Conservation (phyloP, 148 eudicot species). For the Amaranthus cruentus region DNA sequence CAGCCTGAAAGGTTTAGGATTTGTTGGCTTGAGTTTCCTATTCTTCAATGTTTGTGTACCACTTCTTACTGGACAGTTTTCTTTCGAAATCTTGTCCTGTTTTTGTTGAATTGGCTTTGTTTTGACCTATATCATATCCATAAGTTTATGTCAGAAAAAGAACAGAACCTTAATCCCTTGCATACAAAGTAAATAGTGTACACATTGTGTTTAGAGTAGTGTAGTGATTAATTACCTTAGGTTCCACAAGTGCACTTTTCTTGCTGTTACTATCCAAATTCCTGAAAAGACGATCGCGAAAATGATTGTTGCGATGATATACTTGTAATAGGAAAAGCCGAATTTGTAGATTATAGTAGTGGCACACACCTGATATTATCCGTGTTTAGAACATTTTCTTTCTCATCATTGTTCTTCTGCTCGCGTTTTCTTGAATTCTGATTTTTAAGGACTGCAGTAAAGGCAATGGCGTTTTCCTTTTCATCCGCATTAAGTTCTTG, state of each 20-base stretch:
- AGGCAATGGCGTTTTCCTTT: constrained; percentile 12
- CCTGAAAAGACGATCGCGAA: constrained; percentile 28
- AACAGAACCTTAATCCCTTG: background rate
- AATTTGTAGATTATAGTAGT: background rate
- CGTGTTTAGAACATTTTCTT: constrained; percentile 53
- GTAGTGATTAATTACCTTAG: constrained; percentile 34
- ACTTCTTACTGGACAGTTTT: constrained; percentile 25
- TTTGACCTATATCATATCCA: constrained; percentile 12
- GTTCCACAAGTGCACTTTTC: constrained; percentile 23
- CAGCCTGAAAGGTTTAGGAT: constrained; percentile 86
- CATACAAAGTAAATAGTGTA: background rate
- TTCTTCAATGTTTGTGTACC: constrained; percentile 43
- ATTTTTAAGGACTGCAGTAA: constrained; percentile 13
- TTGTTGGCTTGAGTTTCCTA: constrained; percentile 71
- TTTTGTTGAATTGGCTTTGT: constrained; percentile 30
- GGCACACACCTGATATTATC: constrained; percentile 49
- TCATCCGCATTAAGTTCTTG: background rate
- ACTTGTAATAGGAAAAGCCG: background rate
- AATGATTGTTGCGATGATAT: background rate
- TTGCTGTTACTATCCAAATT: constrained; percentile 20
- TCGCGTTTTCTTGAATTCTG: constrained; percentile 23
- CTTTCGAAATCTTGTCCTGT: constrained; percentile 39
- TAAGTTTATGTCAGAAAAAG: constrained; percentile 4
- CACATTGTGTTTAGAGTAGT: background rate
- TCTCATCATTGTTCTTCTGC: constrained; percentile 37